Conservation (phyloP, 208 protist genomes). For the Leishmania lainsoni region DNA sequence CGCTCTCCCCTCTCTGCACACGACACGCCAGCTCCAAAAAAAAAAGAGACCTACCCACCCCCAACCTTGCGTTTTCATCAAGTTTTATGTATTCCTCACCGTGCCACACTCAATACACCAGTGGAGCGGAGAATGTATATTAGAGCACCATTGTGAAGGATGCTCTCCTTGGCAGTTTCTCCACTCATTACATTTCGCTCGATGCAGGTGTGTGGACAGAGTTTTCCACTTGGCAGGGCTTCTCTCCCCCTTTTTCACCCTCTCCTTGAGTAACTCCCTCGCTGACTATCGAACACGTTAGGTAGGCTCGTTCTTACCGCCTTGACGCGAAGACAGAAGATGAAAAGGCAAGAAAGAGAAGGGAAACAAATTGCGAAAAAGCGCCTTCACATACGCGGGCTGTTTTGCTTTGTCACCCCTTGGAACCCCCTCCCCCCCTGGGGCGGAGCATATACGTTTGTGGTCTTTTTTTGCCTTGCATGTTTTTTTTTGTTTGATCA, state of each 20-base stretch:
- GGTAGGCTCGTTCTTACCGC: not conserved
- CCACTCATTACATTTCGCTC: not conserved
- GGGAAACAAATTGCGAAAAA: too few relatives aligned
- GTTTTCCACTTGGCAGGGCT: not conserved
- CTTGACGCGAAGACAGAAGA: not conserved
- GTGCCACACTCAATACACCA: not conserved
- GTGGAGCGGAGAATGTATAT: not conserved
- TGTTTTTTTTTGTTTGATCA: not conserved
- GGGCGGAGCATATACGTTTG: not conserved
- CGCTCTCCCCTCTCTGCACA: not conserved
- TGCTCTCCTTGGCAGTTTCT: not conserved
- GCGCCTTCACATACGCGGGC: not conserved
- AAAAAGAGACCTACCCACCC: not conserved
- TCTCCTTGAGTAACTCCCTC: not conserved
- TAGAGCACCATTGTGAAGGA: not conserved
- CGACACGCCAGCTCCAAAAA: not conserved
- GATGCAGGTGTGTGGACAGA: not conserved
- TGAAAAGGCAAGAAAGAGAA: too few relatives aligned
- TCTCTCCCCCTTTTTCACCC: not conserved
- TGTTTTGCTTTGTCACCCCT: not conserved
- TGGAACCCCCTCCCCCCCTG: not conserved
- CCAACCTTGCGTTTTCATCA: not conserved
- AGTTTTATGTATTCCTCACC: not conserved
- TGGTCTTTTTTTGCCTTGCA: not conserved
- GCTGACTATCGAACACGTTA: not conserved